A percentile compares a stretch with the other conserved stretches of the same genome.
Evolutionary conservation across 2,329 filamentous ascomycete species (phyloP).

Genomic region (Mycogone perniciosa): DNA sequence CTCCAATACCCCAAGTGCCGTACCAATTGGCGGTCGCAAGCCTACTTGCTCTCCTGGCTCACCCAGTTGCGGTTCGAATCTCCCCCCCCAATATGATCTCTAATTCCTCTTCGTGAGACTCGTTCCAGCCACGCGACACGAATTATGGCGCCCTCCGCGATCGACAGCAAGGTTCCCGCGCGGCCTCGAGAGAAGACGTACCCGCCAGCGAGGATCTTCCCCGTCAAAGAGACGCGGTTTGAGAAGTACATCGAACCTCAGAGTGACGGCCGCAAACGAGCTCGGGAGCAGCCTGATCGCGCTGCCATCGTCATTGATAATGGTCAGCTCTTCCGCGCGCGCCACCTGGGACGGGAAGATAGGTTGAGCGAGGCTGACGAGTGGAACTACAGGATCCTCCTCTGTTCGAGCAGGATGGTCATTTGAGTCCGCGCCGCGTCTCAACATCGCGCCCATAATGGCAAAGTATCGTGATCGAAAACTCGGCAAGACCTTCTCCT

Average conservation of each 20-base stretch:
- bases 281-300: slow-evolving; percentile 49
- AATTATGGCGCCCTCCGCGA: slow-evolving; percentile 48
- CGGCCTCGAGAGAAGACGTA: slow-evolving; percentile 36
- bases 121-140: slow-evolving; percentile 10
- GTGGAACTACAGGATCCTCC: slow-evolving; percentile 61
- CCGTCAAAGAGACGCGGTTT: slow-evolving; percentile 57
- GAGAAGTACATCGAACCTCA: slow-evolving; percentile 48
- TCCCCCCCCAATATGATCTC: slow-evolving; percentile 7
- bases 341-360: not conserved
- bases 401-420: slow-evolving; percentile 92
- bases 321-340: slow-evolving; percentile 48
- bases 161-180: slow-evolving; percentile 36
- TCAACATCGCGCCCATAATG: slow-evolving; percentile 82
- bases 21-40: slow-evolving; percentile 22
- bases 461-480: slow-evolving; percentile 94
- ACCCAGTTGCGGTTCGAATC: not conserved
- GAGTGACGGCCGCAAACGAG: slow-evolving; percentile 64
- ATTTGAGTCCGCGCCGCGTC: slow-evolving; percentile 74
- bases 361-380: slow-evolving; percentile 15
- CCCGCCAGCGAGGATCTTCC: slow-evolving; percentile 50
- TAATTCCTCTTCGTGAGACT: slow-evolving; percentile 4
- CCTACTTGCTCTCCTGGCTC: slow-evolving; percentile 6
- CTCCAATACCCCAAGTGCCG: slow-evolving; percentile 15
- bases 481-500: slow-evolving; percentile 82
- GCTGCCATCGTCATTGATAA: slow-evolving; percentile 96